phyloP scores from a whole-genome alignment of 2,329 filamentous ascomycete species.

The Neocatenulostroma microsporum region DNA sequence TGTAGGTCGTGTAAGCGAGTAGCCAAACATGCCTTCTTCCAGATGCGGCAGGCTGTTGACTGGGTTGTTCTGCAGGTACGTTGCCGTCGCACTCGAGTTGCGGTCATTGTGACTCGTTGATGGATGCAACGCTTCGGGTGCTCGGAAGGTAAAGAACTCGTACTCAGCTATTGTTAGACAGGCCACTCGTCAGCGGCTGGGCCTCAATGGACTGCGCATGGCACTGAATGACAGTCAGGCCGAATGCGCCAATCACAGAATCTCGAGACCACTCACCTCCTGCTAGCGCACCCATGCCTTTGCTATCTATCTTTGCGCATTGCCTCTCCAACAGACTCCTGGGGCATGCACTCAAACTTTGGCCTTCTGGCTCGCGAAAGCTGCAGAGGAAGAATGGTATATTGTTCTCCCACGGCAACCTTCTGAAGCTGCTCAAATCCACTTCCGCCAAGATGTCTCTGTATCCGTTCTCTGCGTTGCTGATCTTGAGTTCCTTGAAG shows the following conservation, averaged over 20 bases:
- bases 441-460: slow-evolving; percentile 75
- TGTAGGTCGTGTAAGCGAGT: slow-evolving; percentile 76
- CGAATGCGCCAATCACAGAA: not conserved
- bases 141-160: slow-evolving; percentile 87
- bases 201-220: slow-evolving; percentile 6
- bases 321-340: slow-evolving; percentile 64
- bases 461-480: slow-evolving; percentile 86
- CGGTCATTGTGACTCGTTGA: slow-evolving; percentile 43
- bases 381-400: slow-evolving; percentile 78
- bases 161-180: slow-evolving; percentile 61
- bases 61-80: slow-evolving; percentile 66
- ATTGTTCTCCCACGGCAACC: slow-evolving; percentile 86
- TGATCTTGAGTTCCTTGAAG: slow-evolving; percentile 73
- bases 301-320: slow-evolving; percentile 58
- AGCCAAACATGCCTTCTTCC: slow-evolving; percentile 94
- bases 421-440: slow-evolving; percentile 67
- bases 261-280: slow-evolving; percentile 56
- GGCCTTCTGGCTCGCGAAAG: slow-evolving; percentile 71
- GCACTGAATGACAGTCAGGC: slow-evolving; percentile 4
- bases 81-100: slow-evolving; percentile 61
- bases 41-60: slow-evolving; percentile 66
- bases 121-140: slow-evolving; percentile 42
- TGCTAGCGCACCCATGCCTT: slow-evolving; percentile 77
- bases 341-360: slow-evolving; percentile 69
- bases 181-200: slow-evolving; percentile 12